Evolutionary conservation across 2,329 filamentous ascomycete species (phyloP).

Genomic region (Harringtonia lauricola): DNA sequence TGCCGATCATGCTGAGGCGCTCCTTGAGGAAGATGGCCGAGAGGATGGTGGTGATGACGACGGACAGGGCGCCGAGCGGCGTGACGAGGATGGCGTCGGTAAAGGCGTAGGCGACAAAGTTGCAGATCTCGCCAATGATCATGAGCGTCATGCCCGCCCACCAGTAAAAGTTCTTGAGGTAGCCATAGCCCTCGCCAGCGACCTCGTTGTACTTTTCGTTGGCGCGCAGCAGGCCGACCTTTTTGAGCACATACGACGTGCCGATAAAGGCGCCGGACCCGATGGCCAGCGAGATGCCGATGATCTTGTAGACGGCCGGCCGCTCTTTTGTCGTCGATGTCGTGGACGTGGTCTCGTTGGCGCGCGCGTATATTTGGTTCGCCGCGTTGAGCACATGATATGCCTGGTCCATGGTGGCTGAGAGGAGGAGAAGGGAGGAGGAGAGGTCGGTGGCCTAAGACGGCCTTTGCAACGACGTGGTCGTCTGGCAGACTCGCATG

Average conservation of each 20-base stretch:
- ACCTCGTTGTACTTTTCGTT: slow-evolving; percentile 96
- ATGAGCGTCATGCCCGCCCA: slow-evolving; percentile 94
- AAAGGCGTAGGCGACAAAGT: slow-evolving; percentile 94
- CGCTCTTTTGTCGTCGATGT: slow-evolving; percentile 15
- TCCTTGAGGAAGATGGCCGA: slow-evolving; percentile 96
- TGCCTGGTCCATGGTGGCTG: slow-evolving; percentile 18
- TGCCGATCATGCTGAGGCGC: slow-evolving; percentile 86
- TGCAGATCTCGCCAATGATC: slow-evolving; percentile 94
- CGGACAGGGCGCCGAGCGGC: slow-evolving; percentile 78
- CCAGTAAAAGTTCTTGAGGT: slow-evolving; percentile 91
- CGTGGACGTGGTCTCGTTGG: slow-evolving; percentile 20
- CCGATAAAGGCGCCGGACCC: slow-evolving; percentile 89
- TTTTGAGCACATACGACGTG: slow-evolving; percentile 90
- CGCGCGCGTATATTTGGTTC: slow-evolving; percentile 31
- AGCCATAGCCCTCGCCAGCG: slow-evolving; percentile 92
- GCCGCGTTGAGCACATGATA: slow-evolving; percentile 19
- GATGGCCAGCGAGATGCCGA: slow-evolving; percentile 78
- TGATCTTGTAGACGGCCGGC: slow-evolving; percentile 60
- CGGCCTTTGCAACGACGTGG: too few species aligned
- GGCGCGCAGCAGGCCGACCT: slow-evolving; percentile 78
- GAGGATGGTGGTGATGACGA: slow-evolving; percentile 83
- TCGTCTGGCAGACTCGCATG: too few species aligned
- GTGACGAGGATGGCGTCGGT: slow-evolving; percentile 94
- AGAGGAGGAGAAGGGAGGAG: too few species aligned
- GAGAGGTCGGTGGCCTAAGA: too few species aligned